phyloP scores from a whole-genome alignment of 768 basidiomycete genomes.

The Leccinum boreale region DNA sequence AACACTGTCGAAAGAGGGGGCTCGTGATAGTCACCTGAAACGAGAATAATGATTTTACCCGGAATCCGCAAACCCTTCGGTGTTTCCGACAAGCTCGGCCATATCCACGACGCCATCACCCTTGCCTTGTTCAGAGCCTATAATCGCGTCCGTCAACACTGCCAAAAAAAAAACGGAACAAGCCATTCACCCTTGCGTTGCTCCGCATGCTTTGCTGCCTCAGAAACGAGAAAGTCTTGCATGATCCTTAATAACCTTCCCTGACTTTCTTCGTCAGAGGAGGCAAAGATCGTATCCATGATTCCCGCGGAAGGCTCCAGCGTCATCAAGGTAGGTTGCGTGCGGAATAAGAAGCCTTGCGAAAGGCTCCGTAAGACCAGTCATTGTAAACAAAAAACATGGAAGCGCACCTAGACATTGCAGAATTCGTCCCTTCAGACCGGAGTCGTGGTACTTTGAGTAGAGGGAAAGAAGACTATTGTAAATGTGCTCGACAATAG shows the following conservation, averaged over 20 bases:
- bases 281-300: conserved; percentile 87
- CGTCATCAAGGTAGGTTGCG: conserved; percentile 90
- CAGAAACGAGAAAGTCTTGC: conserved; percentile 86
- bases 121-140: conserved; percentile 23
- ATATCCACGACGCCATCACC: conserved; percentile 64
- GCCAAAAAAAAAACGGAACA: background rate
- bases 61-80: conserved; percentile 93
- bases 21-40: background rate
- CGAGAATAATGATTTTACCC: conserved; percentile 54
- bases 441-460: conserved; percentile 54
- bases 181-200: conserved; percentile 58
- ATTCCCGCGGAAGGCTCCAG: conserved; percentile 71
- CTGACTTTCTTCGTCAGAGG: conserved; percentile 66
- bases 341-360: conserved; percentile 85
- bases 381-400: background rate
- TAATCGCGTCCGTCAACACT: background rate
- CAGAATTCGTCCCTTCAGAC: conserved; percentile 67
- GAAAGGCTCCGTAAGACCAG: background rate
- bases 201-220: conserved; percentile 72
- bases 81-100: conserved; percentile 92
- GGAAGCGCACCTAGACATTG: conserved; percentile 74
- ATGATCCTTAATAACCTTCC: conserved; percentile 81
- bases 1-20: background rate
- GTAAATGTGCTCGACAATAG: conserved; percentile 85
- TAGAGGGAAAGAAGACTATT: conserved; percentile 68